Percentiles rank a stretch among this genome's conserved stretches.
Conservation (phyloP, 1,284 basidiomycete species). For the Apiotrichum mycotoxinovorans region DNA sequence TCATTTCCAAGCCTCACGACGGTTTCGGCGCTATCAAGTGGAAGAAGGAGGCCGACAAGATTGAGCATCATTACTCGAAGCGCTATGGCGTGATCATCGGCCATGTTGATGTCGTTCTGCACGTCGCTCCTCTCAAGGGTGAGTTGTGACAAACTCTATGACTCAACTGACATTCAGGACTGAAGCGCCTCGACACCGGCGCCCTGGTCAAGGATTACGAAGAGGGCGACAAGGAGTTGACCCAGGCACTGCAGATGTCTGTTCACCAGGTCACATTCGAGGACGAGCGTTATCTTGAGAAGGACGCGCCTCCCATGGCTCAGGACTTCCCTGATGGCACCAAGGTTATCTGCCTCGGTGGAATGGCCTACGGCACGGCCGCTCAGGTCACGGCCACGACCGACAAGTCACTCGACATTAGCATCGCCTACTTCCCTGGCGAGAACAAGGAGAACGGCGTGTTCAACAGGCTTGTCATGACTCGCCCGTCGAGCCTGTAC, state of each 20-base stretch:
- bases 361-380: slow-evolving; percentile 89
- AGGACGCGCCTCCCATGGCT: slow-evolving; percentile 71
- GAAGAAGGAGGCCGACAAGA: slow-evolving; percentile 72
- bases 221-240: slow-evolving; percentile 69
- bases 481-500: slow-evolving; percentile 61
- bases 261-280: slow-evolving; percentile 74
- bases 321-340: slow-evolving; percentile 88
- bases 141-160: slow-evolving; percentile 47
- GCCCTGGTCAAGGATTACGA: slow-evolving; percentile 96
- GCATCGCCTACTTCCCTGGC: slow-evolving; percentile 78
- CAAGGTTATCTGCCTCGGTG: slow-evolving; percentile 93
- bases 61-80: slow-evolving; percentile 85
- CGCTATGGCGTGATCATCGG: slow-evolving; percentile 82
- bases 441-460: slow-evolving; percentile 73
- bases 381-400: slow-evolving; percentile 76
- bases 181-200: slow-evolving; percentile 82
- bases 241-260: slow-evolving; percentile 80
- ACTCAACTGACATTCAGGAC: slow-evolving; percentile 53
- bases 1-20: slow-evolving; percentile 68
- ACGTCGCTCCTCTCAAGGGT: slow-evolving; percentile 78
- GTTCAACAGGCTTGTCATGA: slow-evolving; percentile 66
- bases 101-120: slow-evolving; percentile 70
- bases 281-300: slow-evolving; percentile 79
- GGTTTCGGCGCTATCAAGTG: slow-evolving; percentile 64
- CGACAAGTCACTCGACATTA: slow-evolving; percentile 65